These are phyloP conservation scores for Coemansia sp. DNA, from an alignment of 192 early-diverging fungal genomes.

Conservation along the genomic window DNA sequence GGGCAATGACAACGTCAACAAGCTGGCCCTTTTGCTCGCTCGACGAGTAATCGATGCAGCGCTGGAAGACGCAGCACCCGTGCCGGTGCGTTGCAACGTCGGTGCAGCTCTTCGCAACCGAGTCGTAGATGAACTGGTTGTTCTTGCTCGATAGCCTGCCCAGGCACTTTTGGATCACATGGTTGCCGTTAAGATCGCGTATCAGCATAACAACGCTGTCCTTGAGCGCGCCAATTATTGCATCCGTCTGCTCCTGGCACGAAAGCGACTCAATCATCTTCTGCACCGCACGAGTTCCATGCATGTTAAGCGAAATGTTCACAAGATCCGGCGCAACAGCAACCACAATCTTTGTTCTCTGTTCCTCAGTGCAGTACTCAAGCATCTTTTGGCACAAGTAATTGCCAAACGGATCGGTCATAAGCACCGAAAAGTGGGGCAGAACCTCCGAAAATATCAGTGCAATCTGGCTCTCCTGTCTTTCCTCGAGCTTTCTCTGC, in stretches of 20 bases:
- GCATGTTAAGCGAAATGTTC: slow-evolving; percentile 84
- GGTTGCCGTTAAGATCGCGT: slow-evolving; percentile 90
- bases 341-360: slow-evolving; percentile 73
- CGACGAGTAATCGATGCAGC: slow-evolving; percentile 84
- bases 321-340: slow-evolving; percentile 73
- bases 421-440: slow-evolving; percentile 73
- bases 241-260: slow-evolving; percentile 61
- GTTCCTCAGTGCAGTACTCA: slow-evolving; percentile 75
- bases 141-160: slow-evolving; percentile 68
- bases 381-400: slow-evolving; percentile 90
- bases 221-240: slow-evolving; percentile 67
- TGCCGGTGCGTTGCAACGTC: slow-evolving; percentile 90
- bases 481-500: slow-evolving; percentile 84
- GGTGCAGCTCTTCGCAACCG: slow-evolving; percentile 72
- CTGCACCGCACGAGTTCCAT: slow-evolving; percentile 90
- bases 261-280: slow-evolving; percentile 84
- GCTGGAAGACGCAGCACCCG: slow-evolving; percentile 88
- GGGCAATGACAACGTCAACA: slow-evolving; percentile 70
- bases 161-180: slow-evolving; percentile 91
- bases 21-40: slow-evolving; percentile 72
- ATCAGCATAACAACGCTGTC: slow-evolving; percentile 78
- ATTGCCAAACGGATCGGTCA: slow-evolving; percentile 93
- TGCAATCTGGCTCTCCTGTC: slow-evolving; percentile 61
- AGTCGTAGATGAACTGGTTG: slow-evolving; percentile 88
- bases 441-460: slow-evolving; percentile 78